These are phyloP conservation scores for Aspergillus puulaauensis DNA, from an alignment of 2,329 filamentous ascomycete genomes.

Conservation along the genomic window DNA sequence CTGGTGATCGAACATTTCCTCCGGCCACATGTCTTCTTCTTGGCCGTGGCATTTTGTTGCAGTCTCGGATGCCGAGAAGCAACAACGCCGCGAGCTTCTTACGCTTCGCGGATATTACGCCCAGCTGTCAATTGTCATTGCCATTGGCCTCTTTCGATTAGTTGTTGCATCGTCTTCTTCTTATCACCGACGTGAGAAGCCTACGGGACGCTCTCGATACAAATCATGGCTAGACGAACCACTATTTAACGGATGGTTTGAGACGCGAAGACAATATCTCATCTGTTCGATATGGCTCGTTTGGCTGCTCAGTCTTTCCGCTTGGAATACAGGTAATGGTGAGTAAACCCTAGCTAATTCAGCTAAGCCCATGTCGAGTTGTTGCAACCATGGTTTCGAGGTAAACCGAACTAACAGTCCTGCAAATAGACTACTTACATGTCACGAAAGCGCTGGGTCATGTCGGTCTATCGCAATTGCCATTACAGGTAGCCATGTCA, in stretches of 20 bases:
- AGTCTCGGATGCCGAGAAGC: constrained; percentile 50
- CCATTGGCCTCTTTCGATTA: constrained; percentile 42
- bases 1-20: not conserved
- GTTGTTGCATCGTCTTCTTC: constrained; percentile 21
- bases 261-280: constrained; percentile 53
- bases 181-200: constrained; percentile 2
- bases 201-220: constrained; percentile 7
- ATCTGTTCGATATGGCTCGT: constrained; percentile 49
- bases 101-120: constrained; percentile 56
- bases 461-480: constrained; percentile 59
- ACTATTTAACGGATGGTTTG: constrained; percentile 42
- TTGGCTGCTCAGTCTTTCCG: constrained; percentile 53
- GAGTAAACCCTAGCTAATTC: constrained; percentile 21
- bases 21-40: constrained; percentile 19
- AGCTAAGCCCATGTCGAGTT: not conserved
- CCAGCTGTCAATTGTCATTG: constrained; percentile 53
- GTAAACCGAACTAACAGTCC: not conserved
- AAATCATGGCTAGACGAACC: constrained; percentile 48
- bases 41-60: constrained; percentile 55
- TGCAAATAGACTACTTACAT: constrained; percentile 58
- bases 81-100: constrained; percentile 53
- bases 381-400: not conserved
- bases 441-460: constrained; percentile 63
- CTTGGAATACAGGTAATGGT: constrained; percentile 56
- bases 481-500: constrained; percentile 58